Conservation (phyloP, 2,329 filamentous ascomycete genomes). For the Apiospora phragmitis region DNA sequence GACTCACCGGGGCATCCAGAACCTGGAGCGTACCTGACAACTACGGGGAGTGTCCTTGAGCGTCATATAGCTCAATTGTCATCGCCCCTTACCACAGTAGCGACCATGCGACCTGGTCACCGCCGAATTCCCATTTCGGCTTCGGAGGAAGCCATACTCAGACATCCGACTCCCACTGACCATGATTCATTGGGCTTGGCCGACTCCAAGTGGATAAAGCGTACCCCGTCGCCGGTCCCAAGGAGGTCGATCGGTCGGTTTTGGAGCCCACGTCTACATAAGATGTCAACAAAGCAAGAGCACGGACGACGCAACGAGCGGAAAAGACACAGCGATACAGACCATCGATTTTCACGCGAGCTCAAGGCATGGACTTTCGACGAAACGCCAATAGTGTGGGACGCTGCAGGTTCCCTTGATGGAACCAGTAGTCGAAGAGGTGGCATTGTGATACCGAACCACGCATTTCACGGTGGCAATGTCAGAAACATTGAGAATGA, state of each 20-base stretch:
- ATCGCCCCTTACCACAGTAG: conserved; percentile 15
- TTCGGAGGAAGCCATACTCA: conserved; percentile 14
- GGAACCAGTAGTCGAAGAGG: background rate
- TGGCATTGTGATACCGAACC: background rate
- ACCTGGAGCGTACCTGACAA: conserved; percentile 29
- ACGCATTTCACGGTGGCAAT: background rate
- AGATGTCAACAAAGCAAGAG: conserved; percentile 1
- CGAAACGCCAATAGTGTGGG: background rate
- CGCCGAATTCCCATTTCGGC: conserved; percentile 13
- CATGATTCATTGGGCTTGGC: conserved; percentile 22
- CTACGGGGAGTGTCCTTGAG: conserved; percentile 32
- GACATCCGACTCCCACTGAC: conserved; percentile 10
- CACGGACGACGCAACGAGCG: background rate
- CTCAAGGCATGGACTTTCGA: background rate
- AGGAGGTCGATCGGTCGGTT: conserved; percentile 16
- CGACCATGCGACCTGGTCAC: background rate
- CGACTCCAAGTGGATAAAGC: conserved; percentile 33
- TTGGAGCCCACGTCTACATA: conserved; percentile 25
- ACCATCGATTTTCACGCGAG: conserved; percentile 4
- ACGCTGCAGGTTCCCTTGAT: background rate
- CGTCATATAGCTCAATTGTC: conserved; percentile 29
- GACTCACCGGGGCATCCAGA: conserved; percentile 26
- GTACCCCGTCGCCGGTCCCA: conserved; percentile 27
- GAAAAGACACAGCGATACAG: conserved; percentile 12
- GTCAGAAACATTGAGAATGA: background rate